Conservation (phyloP, 495 filamentous ascomycete species). For the Hypoxylon lienhwacheense region DNA sequence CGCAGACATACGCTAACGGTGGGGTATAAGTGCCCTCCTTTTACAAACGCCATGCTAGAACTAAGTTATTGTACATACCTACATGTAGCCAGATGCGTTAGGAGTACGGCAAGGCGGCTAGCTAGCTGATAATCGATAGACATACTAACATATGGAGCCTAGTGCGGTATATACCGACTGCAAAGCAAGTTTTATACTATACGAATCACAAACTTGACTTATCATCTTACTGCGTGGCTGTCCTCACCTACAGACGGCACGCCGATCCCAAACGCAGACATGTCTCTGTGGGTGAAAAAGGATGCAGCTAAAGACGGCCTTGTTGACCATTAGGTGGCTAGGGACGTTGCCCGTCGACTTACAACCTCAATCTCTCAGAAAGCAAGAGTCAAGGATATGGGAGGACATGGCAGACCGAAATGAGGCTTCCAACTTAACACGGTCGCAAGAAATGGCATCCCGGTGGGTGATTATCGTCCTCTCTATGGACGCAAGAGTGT, state of each 20-base stretch:
- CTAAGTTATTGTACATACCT: neutral
- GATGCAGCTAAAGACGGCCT: constrained; percentile 17
- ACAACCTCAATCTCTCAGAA: constrained; percentile 27
- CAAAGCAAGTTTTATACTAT: constrained; percentile 25
- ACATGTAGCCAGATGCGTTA: constrained; percentile 11
- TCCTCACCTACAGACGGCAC: constrained; percentile 26
- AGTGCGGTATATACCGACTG: constrained; percentile 20
- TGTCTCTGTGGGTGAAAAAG: constrained; percentile 14
- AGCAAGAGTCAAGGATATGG: constrained; percentile 1
- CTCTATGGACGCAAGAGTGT: neutral
- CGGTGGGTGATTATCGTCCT: neutral
- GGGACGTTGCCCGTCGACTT: too few relatives aligned
- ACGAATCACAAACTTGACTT: constrained; percentile 8
- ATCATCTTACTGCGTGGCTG: constrained; percentile 25
- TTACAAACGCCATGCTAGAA: constrained; percentile 3
- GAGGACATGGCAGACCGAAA: constrained; percentile 3
- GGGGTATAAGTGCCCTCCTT: too few relatives aligned
- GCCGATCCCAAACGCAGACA: constrained; percentile 31
- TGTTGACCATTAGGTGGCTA: too few relatives aligned
- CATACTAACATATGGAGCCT: constrained; percentile 1
- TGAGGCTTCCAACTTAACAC: neutral
- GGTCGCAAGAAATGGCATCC: neutral
- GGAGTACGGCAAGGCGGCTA: constrained; percentile 13
- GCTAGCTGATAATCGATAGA: constrained; percentile 1
- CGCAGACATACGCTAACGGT: neutral